phyloP scores from a whole-genome alignment of 164 flowering plant species.

The Macadamia tetraphylla region DNA sequence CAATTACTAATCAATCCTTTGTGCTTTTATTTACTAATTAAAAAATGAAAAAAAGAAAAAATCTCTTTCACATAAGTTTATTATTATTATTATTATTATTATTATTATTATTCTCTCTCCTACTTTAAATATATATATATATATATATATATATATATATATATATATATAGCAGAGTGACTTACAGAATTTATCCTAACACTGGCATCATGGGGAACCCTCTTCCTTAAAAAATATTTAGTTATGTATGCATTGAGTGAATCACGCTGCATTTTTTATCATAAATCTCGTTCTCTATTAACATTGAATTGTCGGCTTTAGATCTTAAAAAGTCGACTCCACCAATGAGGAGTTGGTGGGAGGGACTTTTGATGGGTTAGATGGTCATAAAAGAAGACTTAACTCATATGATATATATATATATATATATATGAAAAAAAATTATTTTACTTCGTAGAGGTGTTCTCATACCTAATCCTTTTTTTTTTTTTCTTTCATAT shows the following conservation, averaged over 20 bases:
- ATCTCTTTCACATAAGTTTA: no score
- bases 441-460: slow-evolving; percentile 15
- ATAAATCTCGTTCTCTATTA: background rate
- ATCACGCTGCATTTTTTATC: background rate
- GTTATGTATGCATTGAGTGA: slow-evolving; percentile 9
- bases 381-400: slow-evolving; percentile 7
- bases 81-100: no score
- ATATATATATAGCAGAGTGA: no score
- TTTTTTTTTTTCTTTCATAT: slow-evolving; percentile 1
- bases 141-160: no score
- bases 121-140: no score
- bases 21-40: no score
- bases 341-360: slow-evolving; percentile 25
- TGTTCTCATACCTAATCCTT: slow-evolving; percentile 25
- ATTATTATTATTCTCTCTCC: no score
- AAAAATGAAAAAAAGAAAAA: no score
- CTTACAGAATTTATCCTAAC: no score
- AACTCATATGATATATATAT: slow-evolving; percentile 1
- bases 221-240: background rate
- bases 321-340: slow-evolving; percentile 12
- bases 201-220: no score
- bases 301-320: slow-evolving; percentile 14
- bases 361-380: slow-evolving; percentile 10
- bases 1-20: no score
- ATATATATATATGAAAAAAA: background rate